phyloP scores from a whole-genome alignment of 352 stramenopile genomes.

The Thraustochytrium striatum region DNA sequence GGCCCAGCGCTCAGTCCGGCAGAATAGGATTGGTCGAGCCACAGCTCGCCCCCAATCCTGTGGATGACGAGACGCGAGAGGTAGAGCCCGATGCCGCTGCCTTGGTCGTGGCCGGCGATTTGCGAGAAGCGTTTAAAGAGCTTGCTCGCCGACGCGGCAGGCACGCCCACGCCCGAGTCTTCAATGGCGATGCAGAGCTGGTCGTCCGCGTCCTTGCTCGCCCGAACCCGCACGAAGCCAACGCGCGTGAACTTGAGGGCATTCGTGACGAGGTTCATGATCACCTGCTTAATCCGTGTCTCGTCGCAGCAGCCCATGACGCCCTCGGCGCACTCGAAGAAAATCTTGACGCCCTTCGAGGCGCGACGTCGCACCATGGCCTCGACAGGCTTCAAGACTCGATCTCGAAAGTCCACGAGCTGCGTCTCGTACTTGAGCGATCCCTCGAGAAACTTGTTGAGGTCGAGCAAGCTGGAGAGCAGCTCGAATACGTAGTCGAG shows the following conservation, averaged over 20 bases:
- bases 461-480: slow-evolving; percentile 48
- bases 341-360: background rate
- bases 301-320: background rate
- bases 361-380: slow-evolving; percentile 12
- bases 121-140: slow-evolving; percentile 1
- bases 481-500: slow-evolving; percentile 51
- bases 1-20: too few relatives aligned
- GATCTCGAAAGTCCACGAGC: too few relatives aligned
- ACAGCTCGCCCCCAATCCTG: background rate
- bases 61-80: slow-evolving; percentile 16
- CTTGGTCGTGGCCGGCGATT: background rate
- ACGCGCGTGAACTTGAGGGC: slow-evolving; percentile 32
- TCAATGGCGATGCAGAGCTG: slow-evolving; percentile 10
- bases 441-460: too few relatives aligned
- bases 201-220: too few relatives aligned
- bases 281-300: slow-evolving; percentile 33
- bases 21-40: slow-evolving; percentile 6
- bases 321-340: background rate
- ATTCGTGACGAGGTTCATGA: slow-evolving; percentile 46
- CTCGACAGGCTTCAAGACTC: slow-evolving; percentile 13
- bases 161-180: slow-evolving; percentile 21
- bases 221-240: slow-evolving; percentile 22
- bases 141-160: background rate
- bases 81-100: slow-evolving; percentile 13
- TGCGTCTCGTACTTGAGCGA: too few relatives aligned